Conservation (phyloP, 1,139 yeast species). For the Blastobotrys buckinghamii region DNA sequence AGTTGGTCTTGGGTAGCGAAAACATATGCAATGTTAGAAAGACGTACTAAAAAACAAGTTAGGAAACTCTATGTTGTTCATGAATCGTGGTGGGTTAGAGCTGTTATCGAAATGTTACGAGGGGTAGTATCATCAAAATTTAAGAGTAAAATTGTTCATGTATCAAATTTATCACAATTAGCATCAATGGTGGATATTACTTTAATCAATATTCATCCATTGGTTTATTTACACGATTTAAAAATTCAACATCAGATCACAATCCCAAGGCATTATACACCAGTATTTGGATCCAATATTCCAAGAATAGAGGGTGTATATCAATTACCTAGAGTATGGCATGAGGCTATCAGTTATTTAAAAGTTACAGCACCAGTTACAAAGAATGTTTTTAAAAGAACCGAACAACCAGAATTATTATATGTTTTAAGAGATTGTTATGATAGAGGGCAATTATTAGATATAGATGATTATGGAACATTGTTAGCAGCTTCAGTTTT, state of each 20-base stretch:
- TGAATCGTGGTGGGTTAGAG: slow-evolving; percentile 84
- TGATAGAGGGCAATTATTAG: slow-evolving; percentile 36
- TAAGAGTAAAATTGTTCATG: slow-evolving; percentile 39
- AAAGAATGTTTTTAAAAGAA: slow-evolving; percentile 28
- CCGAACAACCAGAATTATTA: slow-evolving; percentile 23
- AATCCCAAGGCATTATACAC: slow-evolving; percentile 33
- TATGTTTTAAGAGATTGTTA: slow-evolving; percentile 33
- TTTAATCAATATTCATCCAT: slow-evolving; percentile 65
- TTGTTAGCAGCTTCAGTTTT: slow-evolving; percentile 33
- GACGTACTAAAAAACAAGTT: slow-evolving; percentile 48
- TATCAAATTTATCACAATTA: slow-evolving; percentile 55
- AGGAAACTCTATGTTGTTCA: slow-evolving; percentile 74
- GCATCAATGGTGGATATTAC: slow-evolving; percentile 72
- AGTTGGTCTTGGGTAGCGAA: slow-evolving; percentile 77
- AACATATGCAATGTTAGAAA: slow-evolving; percentile 65
- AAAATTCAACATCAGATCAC: slow-evolving; percentile 29
- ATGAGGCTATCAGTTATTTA: slow-evolving; percentile 25
- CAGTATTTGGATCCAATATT: slow-evolving; percentile 32
- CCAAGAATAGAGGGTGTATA: slow-evolving; percentile 7
- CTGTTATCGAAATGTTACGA: slow-evolving; percentile 66
- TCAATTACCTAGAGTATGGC: slow-evolving; percentile 30
- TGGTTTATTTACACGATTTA: slow-evolving; percentile 56
- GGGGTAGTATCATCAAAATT: slow-evolving; percentile 51
- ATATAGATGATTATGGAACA: slow-evolving; percentile 36
- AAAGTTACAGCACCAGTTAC: slow-evolving; percentile 21